A percentile compares a stretch with the other conserved stretches of the same genome.
Conservation (phyloP, 192 early-diverging fungal genomes). For the Spinellus fusiger region DNA sequence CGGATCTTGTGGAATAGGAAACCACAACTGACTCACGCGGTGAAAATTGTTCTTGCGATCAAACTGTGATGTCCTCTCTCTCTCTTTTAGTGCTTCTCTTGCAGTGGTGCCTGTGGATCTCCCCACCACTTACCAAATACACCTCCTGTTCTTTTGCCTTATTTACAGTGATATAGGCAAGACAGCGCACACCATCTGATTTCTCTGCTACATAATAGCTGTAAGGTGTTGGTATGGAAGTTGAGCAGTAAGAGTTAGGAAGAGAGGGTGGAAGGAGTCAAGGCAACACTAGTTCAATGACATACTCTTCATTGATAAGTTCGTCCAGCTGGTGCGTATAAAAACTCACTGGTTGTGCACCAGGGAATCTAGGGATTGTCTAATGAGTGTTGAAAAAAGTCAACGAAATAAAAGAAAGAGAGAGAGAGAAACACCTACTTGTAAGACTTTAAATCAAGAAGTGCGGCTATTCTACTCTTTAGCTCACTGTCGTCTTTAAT, state of each 20-base stretch:
- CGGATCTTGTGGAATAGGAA: slow-evolving; percentile 50
- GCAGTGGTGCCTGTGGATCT: slow-evolving; percentile 2
- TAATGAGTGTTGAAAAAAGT: not conserved
- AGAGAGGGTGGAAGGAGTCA: not conserved
- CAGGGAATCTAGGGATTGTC: slow-evolving; percentile 36
- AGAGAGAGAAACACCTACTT: slow-evolving; percentile 5
- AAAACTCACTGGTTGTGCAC: slow-evolving; percentile 67
- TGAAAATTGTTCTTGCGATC: slow-evolving; percentile 88
- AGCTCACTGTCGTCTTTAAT: slow-evolving; percentile 8
- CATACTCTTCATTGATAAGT: slow-evolving; percentile 56
- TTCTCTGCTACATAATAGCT: slow-evolving; percentile 82
- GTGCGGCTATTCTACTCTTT: slow-evolving; percentile 19
- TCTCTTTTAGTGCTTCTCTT: not conserved
- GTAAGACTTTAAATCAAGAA: slow-evolving; percentile 22
- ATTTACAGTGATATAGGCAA: slow-evolving; percentile 45
- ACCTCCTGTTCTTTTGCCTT: slow-evolving; percentile 38
- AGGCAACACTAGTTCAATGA: not conserved
- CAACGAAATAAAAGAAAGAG: not conserved
- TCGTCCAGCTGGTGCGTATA: slow-evolving; percentile 37
- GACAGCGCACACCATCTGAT: slow-evolving; percentile 66
- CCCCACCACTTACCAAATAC: slow-evolving; percentile 39
- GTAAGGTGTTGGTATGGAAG: not conserved
- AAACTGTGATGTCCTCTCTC: slow-evolving; percentile 38
- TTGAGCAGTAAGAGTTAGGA: not conserved
- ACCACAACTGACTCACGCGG: slow-evolving; percentile 47